Evolutionary conservation across 176 grass and related monocot genomes (phyloP).

Genomic region (Calamus simplicifolius): DNA sequence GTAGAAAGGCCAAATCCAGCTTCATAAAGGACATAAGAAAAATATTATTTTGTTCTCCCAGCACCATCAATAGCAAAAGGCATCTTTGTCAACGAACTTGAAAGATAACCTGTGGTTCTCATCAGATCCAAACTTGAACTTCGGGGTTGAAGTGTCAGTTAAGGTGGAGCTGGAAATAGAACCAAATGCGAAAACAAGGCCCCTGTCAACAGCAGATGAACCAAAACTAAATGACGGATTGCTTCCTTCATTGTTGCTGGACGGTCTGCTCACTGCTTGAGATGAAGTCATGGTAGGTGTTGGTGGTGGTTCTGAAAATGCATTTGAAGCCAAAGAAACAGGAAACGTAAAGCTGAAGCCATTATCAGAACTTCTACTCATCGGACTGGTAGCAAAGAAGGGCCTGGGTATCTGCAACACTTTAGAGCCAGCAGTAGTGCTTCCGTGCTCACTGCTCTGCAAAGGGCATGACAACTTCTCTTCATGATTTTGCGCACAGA

Average conservation of each 20-base stretch:
- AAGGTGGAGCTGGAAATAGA: background rate
- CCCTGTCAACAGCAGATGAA: background rate
- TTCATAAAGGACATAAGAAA: background rate
- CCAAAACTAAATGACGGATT: slow-evolving; percentile 36
- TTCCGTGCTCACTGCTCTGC: too few relatives aligned
- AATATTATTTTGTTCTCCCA: background rate
- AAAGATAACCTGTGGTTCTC: slow-evolving; percentile 34
- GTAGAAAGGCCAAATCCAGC: too few relatives aligned
- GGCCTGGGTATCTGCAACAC: background rate
- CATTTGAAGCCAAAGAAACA: slow-evolving; percentile 23
- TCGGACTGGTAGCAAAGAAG: background rate
- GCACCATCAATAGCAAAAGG: slow-evolving; percentile 19
- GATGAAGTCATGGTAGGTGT: slow-evolving; percentile 31
- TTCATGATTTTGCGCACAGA: too few relatives aligned
- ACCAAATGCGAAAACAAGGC: slow-evolving; percentile 27
- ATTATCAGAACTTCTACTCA: slow-evolving; percentile 17
- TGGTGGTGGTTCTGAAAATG: slow-evolving; percentile 32
- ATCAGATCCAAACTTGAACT: slow-evolving; percentile 43
- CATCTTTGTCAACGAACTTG: slow-evolving; percentile 12
- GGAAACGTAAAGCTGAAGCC: slow-evolving; percentile 43
- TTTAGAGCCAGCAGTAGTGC: too few relatives aligned
- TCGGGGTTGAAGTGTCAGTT: slow-evolving; percentile 6
- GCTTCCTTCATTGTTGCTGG: slow-evolving; percentile 7
- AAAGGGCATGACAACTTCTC: too few relatives aligned
- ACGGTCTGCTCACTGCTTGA: slow-evolving; percentile 12